Evolutionary conservation across 345 rosid species (phyloP).

Genomic region (Laguncularia racemosa): DNA sequence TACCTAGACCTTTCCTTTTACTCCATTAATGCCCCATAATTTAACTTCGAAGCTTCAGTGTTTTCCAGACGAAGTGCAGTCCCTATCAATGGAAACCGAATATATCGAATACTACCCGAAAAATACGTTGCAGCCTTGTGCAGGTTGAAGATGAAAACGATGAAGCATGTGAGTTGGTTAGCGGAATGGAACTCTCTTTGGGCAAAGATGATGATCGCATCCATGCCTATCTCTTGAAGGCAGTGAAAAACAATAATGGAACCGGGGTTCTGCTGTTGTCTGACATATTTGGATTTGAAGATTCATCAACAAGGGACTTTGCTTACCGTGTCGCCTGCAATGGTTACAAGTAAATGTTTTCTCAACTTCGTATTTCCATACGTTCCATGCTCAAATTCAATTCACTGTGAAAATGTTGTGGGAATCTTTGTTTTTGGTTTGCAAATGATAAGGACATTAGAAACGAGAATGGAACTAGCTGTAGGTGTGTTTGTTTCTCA

Average conservation of each 20-base stretch:
- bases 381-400: not conserved
- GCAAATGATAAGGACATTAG: too few species aligned
- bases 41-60: conserved; percentile 45
- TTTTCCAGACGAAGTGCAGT: conserved; percentile 34
- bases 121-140: conserved; percentile 23
- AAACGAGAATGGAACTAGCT: too few species aligned
- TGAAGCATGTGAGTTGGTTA: conserved; percentile 74
- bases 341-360: conserved; percentile 65
- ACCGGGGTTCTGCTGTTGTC: conserved; percentile 64
- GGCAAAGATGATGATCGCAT: conserved; percentile 51
- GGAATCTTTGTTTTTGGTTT: too few species aligned
- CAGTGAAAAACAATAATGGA: conserved; percentile 83
- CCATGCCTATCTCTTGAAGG: conserved; percentile 58
- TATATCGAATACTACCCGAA: conserved; percentile 1
- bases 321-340: conserved; percentile 88
- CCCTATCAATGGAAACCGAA: conserved; percentile 12
- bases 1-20: not conserved
- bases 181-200: conserved; percentile 51
- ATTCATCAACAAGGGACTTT: conserved; percentile 72
- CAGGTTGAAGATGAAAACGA: conserved; percentile 43
- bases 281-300: conserved; percentile 75
- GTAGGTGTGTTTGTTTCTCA: too few species aligned
- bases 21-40: not conserved
- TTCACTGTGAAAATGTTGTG: too few species aligned
- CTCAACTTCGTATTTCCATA: conserved; percentile 5